These are phyloP conservation scores for Solanum neorickii DNA, from an alignment of 257 asterid genomes.

Conservation along the genomic window DNA sequence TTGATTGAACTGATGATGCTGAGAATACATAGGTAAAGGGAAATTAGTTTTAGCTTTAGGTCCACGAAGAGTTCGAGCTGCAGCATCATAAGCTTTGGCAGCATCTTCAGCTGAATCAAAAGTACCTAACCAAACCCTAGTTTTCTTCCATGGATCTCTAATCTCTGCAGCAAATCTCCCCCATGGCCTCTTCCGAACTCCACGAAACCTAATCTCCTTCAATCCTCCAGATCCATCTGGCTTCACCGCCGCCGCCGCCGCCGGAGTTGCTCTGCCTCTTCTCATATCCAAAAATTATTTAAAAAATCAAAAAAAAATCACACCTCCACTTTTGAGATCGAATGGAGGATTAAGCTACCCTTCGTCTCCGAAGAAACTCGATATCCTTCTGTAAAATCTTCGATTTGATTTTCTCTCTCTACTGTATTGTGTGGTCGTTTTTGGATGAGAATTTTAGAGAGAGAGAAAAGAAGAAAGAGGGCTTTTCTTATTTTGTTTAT, in stretches of 20 bases:
- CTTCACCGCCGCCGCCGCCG: not conserved
- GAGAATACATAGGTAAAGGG: not conserved
- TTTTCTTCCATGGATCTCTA: constrained; percentile 11
- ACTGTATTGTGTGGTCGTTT: not conserved
- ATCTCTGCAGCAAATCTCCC: constrained; percentile 5
- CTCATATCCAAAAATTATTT: not conserved
- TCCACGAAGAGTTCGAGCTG: constrained; percentile 5
- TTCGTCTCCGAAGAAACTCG: not conserved
- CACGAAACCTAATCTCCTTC: constrained; percentile 1
- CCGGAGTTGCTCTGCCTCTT: not conserved
- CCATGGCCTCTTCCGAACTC: constrained; percentile 2
- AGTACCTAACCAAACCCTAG: constrained; percentile 14
- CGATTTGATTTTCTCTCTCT: not conserved
- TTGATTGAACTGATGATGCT: constrained; percentile 2
- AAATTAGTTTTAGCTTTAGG: constrained; percentile 12
- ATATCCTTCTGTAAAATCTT: not conserved
- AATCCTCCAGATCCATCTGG: constrained; percentile 1
- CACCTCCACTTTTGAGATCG: not conserved
- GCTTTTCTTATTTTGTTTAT: not conserved
- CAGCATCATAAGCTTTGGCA: constrained; percentile 10
- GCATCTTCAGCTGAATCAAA: constrained; percentile 15
- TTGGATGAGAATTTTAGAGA: not conserved
- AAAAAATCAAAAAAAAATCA: not conserved
- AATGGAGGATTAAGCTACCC: not conserved
- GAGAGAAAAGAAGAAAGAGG: not conserved